phyloP scores from a whole-genome alignment of 495 filamentous ascomycete genomes.

The Bryoglossum gracile region DNA sequence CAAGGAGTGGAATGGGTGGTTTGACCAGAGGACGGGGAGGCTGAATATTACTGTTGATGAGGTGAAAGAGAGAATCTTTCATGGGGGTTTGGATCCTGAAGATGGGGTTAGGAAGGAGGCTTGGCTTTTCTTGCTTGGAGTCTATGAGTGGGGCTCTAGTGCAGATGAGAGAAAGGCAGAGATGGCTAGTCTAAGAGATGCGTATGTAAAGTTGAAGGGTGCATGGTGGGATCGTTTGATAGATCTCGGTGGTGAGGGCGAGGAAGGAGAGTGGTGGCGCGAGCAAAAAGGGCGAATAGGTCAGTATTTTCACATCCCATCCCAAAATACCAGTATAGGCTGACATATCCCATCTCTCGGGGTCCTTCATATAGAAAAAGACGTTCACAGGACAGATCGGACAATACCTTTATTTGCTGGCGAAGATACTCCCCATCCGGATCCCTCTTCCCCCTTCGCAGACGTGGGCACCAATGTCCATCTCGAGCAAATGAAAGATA shows the following conservation, averaged over 20 bases:
- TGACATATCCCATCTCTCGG: slow-evolving; percentile 29
- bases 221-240: slow-evolving; percentile 95
- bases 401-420: slow-evolving; percentile 88
- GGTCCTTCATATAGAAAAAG: slow-evolving; percentile 68
- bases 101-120: slow-evolving; percentile 93
- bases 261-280: slow-evolving; percentile 88
- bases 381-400: slow-evolving; percentile 94
- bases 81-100: slow-evolving; percentile 82
- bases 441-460: slow-evolving; percentile 92
- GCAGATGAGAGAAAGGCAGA: slow-evolving; percentile 71
- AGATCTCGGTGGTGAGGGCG: slow-evolving; percentile 64
- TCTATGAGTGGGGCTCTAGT: slow-evolving; percentile 85
- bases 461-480: slow-evolving; percentile 91
- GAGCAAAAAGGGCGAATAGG: slow-evolving; percentile 91
- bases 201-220: slow-evolving; percentile 89
- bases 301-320: slow-evolving; percentile 36
- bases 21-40: slow-evolving; percentile 64
- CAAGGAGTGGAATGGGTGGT: slow-evolving; percentile 82
- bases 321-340: slow-evolving; percentile 8
- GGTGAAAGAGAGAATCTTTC: slow-evolving; percentile 92
- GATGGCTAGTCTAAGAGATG: slow-evolving; percentile 79
- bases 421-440: slow-evolving; percentile 96
- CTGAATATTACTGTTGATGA: slow-evolving; percentile 77
- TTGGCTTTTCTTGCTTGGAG: slow-evolving; percentile 89
- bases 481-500: slow-evolving; percentile 97